These are phyloP conservation scores for Phytophthora colocasiae DNA, from an alignment of 352 stramenopile genomes.

Conservation along the genomic window DNA sequence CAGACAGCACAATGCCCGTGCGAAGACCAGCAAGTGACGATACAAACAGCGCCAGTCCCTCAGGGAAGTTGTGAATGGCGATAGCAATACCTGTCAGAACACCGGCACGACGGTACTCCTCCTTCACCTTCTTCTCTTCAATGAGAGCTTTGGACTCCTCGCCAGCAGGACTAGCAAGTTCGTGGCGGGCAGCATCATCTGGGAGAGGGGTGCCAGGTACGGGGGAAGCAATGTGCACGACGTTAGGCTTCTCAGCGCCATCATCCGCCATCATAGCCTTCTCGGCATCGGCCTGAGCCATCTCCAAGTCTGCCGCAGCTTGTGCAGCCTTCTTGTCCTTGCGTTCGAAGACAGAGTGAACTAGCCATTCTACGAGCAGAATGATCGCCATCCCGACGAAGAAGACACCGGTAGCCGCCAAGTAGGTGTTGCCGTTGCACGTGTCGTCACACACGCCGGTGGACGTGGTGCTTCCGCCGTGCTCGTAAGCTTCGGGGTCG, in stretches of 20 bases:
- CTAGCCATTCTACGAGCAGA: conserved; percentile 66
- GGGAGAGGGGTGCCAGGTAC: conserved; percentile 39
- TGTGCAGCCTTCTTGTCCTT: conserved; percentile 22
- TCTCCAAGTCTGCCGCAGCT: conserved; percentile 20
- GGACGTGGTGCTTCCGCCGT: conserved; percentile 40
- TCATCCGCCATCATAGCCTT: conserved; percentile 23
- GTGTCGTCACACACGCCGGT: conserved; percentile 63
- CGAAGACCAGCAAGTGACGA: conserved; percentile 90
- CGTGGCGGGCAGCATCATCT: conserved; percentile 10
- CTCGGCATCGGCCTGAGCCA: conserved; percentile 10
- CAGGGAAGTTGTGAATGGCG: conserved; percentile 98
- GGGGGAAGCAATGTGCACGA: conserved; percentile 32
- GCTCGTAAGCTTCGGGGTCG: conserved; percentile 73
- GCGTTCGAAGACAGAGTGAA: conserved; percentile 54
- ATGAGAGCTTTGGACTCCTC: conserved; percentile 24
- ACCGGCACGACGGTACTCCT: conserved; percentile 83
- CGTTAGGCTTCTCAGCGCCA: conserved; percentile 27
- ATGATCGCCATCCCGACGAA: conserved; percentile 71
- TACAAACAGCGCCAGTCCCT: conserved; percentile 97
- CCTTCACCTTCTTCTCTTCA: conserved; percentile 34
- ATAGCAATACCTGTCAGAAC: conserved; percentile 95
- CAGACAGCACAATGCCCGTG: conserved; percentile 91
- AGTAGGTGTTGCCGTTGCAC: conserved; percentile 67
- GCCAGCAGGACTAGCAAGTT: conserved; percentile 35
- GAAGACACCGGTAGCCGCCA: conserved; percentile 60